phyloP scores from a whole-genome alignment of 768 basidiomycete species.

The Suillus brevipes region DNA sequence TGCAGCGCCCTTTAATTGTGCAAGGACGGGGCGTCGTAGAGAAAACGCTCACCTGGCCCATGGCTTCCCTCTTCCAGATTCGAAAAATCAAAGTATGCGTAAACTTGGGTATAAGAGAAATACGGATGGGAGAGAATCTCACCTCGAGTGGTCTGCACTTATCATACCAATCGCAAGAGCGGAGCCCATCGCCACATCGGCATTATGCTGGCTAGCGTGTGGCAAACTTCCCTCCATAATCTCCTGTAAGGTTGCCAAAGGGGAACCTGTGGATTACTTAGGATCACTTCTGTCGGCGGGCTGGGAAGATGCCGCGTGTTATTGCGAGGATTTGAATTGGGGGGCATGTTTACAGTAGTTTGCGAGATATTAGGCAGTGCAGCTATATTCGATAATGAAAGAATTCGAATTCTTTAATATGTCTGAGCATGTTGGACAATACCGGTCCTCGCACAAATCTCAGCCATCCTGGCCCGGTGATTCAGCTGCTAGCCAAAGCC shows the following conservation, averaged over 20 bases:
- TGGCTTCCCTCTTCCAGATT: background rate
- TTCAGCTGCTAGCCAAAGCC: background rate
- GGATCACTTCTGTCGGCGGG: background rate
- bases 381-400: background rate
- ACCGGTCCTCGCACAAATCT: background rate
- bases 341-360: background rate
- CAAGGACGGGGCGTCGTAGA: background rate
- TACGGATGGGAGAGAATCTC: background rate
- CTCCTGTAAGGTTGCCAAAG: background rate
- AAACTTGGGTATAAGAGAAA: background rate
- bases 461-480: background rate
- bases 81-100: background rate
- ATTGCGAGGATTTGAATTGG: background rate
- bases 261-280: background rate
- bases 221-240: background rate
- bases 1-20: constrained; percentile 24
- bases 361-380: background rate
- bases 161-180: background rate
- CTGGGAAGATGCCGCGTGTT: background rate
- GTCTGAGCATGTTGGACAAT: background rate
- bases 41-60: background rate
- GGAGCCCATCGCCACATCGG: background rate
- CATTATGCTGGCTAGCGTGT: background rate
- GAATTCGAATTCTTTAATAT: background rate
- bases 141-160: background rate